Conservation (phyloP, 495 filamentous ascomycete species). For the Talaromyces nanjingensis region DNA sequence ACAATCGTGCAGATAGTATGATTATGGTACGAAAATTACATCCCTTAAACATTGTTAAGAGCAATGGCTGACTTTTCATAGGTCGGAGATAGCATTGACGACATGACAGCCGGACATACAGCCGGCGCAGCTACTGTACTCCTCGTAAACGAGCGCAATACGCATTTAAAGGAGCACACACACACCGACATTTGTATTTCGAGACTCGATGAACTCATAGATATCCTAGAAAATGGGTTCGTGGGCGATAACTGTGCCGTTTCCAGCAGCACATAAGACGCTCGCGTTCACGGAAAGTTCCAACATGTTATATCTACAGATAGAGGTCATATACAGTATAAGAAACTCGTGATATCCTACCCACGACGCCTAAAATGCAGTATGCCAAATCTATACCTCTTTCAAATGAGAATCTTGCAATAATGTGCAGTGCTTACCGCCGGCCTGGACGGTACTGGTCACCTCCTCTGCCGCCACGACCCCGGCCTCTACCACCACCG, state of each 20-base stretch:
- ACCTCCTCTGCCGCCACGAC: slow-evolving; percentile 8
- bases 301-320: not conserved
- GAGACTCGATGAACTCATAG: slow-evolving; percentile 63
- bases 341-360: not conserved
- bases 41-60: too few relatives aligned
- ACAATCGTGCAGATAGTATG: slow-evolving; percentile 40
- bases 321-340: not conserved
- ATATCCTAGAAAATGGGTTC: slow-evolving; percentile 63
- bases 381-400: not conserved
- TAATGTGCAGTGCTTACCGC: not conserved
- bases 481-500: slow-evolving; percentile 2
- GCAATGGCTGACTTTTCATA: slow-evolving; percentile 20
- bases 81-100: slow-evolving; percentile 88
- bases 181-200: slow-evolving; percentile 68
- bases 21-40: slow-evolving; percentile 45
- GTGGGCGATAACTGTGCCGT: slow-evolving; percentile 18
- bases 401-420: not conserved
- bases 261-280: not conserved
- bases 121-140: slow-evolving; percentile 89
- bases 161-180: slow-evolving; percentile 62
- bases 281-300: not conserved
- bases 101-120: slow-evolving; percentile 79
- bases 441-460: slow-evolving; percentile 8
- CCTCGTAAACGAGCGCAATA: slow-evolving; percentile 74
- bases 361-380: not conserved